Evolutionary conservation across 1,139 yeast species (phyloP), one percentile per base, ranked within the genome.

Genomic region (Yamadazyma dendronema): DNA sequence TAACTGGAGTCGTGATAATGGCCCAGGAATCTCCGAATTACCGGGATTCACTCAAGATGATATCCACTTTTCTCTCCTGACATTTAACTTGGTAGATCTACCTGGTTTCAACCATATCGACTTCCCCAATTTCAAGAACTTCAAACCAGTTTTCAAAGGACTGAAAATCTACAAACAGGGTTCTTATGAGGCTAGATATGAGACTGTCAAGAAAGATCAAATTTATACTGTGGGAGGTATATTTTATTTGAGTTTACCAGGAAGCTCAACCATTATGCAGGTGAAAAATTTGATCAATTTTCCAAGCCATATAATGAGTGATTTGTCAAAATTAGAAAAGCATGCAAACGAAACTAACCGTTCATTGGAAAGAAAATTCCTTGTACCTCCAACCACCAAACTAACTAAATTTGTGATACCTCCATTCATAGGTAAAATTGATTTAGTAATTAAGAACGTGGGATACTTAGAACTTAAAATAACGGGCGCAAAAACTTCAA

Each of bases 391-490:
- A 6, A 41, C 49, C n/a, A 30, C 42, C n/a, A 33, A 42, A 4
- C 53, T 72, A 46, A 65, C 57, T 2, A 61, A 78, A 37, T 79
- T 65, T 42, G 63, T 74, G 3, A 62, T 83, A 4, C 89, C 90
- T 0, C 85, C 86, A n/a, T 82, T 82, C 47, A 63, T 61, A 36
- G 94, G 90, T 0, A 62, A 79, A 2, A 65, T 84, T 14, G 92
- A 85, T 48, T 52, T 87, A 19, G 86, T 86, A 0, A 51, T 88
- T 11, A 77, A 81, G 34, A 84, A 84, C 37, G 54, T 84, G 12
- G 96, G 96, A 0, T 79, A 75, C 45, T 48, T 87, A 2, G 79
- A 81, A 37, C 55, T 87, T 26, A 74, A 73, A 17, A 81, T 88
- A 1, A 79, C 84, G 0, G 92, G 95, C 2, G 43, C 55, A 2